Evolutionary conservation across 306 rosid species (phyloP).

Genomic region (Vachellia pachyceras): DNA sequence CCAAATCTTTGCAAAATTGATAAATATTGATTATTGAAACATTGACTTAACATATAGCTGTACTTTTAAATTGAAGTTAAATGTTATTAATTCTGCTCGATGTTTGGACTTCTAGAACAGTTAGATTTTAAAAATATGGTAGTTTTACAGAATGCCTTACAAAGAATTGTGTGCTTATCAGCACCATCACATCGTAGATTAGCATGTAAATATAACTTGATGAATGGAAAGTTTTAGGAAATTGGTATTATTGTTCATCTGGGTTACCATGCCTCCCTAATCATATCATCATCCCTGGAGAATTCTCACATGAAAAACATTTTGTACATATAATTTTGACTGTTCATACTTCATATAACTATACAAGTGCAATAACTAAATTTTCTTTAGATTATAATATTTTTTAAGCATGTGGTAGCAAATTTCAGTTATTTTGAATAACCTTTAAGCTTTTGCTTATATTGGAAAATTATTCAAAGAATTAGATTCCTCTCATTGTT

Average conservation of each 20-base stretch:
- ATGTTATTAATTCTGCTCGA: background rate
- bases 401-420: constrained; percentile 13
- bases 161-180: background rate
- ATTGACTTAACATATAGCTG: background rate
- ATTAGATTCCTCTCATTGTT: background rate
- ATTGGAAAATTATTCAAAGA: constrained; percentile 18
- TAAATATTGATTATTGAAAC: background rate
- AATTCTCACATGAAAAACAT: background rate
- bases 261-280: background rate
- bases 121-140: background rate
- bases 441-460: constrained; percentile 13
- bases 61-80: background rate
- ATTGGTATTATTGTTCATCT: background rate
- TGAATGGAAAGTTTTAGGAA: background rate
- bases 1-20: background rate
- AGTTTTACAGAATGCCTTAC: background rate
- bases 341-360: background rate
- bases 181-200: background rate
- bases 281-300: background rate
- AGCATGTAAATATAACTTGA: background rate
- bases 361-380: background rate
- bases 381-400: constrained; percentile 16
- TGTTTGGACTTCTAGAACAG: background rate
- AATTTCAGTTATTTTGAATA: background rate
- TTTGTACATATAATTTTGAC: background rate